Percentiles rank a stretch among this genome's conserved stretches.
phyloP scores from a whole-genome alignment of 2,329 filamentous ascomycete genomes.

The Aspergillus intermedius region DNA sequence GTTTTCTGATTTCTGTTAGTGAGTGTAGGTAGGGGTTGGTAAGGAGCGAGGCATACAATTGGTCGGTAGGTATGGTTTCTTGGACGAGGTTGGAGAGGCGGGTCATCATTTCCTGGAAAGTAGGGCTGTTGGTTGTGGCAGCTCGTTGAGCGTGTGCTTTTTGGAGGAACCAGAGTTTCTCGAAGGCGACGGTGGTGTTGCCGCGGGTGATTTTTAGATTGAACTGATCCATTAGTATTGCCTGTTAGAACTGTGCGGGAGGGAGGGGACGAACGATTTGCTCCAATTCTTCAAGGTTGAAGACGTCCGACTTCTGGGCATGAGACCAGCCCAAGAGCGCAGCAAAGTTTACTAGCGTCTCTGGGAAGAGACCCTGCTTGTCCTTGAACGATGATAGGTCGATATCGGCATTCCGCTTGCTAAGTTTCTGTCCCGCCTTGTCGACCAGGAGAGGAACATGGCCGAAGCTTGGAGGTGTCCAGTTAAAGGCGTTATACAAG shows the following conservation, averaged over 20 bases:
- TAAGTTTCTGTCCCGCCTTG: conserved; percentile 65
- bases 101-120: conserved; percentile 36
- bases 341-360: conserved; percentile 71
- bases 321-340: conserved; percentile 81
- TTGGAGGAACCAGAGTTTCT: conserved; percentile 77
- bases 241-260: neutral
- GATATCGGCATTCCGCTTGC: conserved; percentile 71
- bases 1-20: conserved; percentile 13
- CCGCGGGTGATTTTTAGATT: conserved; percentile 84
- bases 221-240: conserved; percentile 50
- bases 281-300: conserved; percentile 64
- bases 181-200: conserved; percentile 73
- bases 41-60: conserved; percentile 20
- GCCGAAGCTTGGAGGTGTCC: conserved; percentile 68
- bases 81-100: conserved; percentile 23
- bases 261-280: conserved; percentile 49
- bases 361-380: conserved; percentile 54
- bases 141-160: conserved; percentile 56
- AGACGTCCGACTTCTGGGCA: conserved; percentile 58
- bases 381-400: conserved; percentile 54
- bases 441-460: conserved; percentile 72
- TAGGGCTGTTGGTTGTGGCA: conserved; percentile 40
- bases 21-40: neutral
- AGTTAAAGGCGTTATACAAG: conserved; percentile 71
- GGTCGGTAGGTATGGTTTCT: conserved; percentile 15